A percentile compares a stretch with the other conserved stretches of the same genome.
Conservation (phyloP, 345 rosid species). For the Limnanthes douglasii region DNA sequence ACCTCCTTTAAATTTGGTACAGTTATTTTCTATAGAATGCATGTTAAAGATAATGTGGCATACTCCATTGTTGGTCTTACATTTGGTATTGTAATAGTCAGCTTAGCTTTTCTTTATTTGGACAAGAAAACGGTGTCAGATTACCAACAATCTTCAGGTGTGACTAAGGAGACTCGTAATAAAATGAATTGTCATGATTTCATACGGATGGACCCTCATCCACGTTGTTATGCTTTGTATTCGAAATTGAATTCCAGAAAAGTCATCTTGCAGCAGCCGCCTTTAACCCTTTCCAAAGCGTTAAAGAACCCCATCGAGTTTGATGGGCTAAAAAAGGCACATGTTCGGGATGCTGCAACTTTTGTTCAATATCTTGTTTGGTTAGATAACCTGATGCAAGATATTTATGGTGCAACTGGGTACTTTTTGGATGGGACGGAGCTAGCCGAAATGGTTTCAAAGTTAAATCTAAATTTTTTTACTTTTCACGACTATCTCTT, state of each 20-base stretch:
- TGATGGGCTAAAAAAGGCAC: constrained; percentile 77
- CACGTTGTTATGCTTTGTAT: constrained; percentile 85
- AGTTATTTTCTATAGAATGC: too few relatives aligned
- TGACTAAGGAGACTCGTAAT: constrained; percentile 7
- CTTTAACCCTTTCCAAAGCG: constrained; percentile 85
- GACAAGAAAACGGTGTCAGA: constrained; percentile 61
- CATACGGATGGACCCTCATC: constrained; percentile 66
- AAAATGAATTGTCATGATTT: constrained; percentile 9
- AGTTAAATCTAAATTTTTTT: too few relatives aligned
- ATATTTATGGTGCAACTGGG: constrained; percentile 83
- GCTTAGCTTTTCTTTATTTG: constrained; percentile 61
- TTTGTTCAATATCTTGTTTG: constrained; percentile 90
- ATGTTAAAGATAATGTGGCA: constrained; percentile 70
- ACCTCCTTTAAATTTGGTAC: too few relatives aligned
- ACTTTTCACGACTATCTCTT: too few relatives aligned
- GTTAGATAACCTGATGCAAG: constrained; percentile 95
- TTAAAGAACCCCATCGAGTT: constrained; percentile 88
- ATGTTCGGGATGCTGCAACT: constrained; percentile 94
- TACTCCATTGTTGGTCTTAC: constrained; percentile 91
- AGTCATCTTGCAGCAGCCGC: constrained; percentile 70
- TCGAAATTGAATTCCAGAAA: constrained; percentile 53
- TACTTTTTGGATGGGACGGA: constrained; percentile 60
- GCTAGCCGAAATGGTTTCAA: too few relatives aligned
- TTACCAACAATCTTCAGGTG: constrained; percentile 25
- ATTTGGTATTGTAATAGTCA: constrained; percentile 58